Percentiles rank a stretch among this genome's conserved stretches.
Evolutionary conservation across 2,329 filamentous ascomycete species (phyloP).

Genomic region (Epichloe baconii): DNA sequence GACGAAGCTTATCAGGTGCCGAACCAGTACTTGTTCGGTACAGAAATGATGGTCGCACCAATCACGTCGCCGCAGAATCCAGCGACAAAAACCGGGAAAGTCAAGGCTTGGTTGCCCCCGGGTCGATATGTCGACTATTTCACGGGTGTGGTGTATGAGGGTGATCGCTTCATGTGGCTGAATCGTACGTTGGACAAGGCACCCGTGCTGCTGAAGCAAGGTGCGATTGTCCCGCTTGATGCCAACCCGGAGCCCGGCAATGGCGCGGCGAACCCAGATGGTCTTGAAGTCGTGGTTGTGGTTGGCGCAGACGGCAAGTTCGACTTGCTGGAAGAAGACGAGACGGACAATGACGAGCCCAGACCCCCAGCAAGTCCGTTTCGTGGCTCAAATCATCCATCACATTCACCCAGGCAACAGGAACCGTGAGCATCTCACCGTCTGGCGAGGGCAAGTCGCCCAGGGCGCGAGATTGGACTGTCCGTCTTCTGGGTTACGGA

Average conservation of each 20-base stretch:
- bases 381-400: slow-evolving; percentile 7
- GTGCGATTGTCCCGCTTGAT: slow-evolving; percentile 46
- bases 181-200: slow-evolving; percentile 34
- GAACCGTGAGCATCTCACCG: slow-evolving; percentile 3
- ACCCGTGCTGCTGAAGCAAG: slow-evolving; percentile 42
- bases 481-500: slow-evolving; percentile 7
- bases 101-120: slow-evolving; percentile 45
- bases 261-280: slow-evolving; percentile 32
- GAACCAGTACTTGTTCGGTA: slow-evolving; percentile 48
- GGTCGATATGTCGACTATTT: slow-evolving; percentile 44
- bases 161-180: slow-evolving; percentile 36
- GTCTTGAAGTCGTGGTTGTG: slow-evolving; percentile 35
- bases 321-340: slow-evolving; percentile 8
- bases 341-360: slow-evolving; percentile 4
- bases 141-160: slow-evolving; percentile 43
- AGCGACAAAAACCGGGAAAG: slow-evolving; percentile 31
- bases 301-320: slow-evolving; percentile 35
- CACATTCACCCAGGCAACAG: slow-evolving; percentile 4
- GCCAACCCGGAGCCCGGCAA: slow-evolving; percentile 26
- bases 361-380: background rate
- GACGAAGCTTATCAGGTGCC: slow-evolving; percentile 41
- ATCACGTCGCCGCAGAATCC: slow-evolving; percentile 37
- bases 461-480: slow-evolving; percentile 3
- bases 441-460: background rate
- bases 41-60: slow-evolving; percentile 41